Conservation (phyloP, 495 filamentous ascomycete species). For the Parathielavia appendiculata region DNA sequence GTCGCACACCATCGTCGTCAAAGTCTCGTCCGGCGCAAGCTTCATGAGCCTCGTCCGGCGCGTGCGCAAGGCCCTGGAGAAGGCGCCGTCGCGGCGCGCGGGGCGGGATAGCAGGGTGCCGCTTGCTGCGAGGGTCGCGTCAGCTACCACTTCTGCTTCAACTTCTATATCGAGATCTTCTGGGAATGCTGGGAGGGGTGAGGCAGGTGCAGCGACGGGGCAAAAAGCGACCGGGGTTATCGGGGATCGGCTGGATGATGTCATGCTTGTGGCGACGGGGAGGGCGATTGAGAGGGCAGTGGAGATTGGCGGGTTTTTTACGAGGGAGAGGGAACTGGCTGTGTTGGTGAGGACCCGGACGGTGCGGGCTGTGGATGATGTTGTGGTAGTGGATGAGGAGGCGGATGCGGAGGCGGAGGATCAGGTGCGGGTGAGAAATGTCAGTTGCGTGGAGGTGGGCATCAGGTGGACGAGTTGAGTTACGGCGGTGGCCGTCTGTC, state of each 20-base stretch:
- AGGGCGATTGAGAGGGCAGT: constrained; percentile 71
- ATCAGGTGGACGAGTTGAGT: constrained; percentile 20
- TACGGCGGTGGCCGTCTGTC: neutral
- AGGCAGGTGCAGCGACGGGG: neutral
- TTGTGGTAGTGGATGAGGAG: constrained; percentile 44
- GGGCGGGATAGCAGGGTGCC: constrained; percentile 31
- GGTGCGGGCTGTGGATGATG: constrained; percentile 66
- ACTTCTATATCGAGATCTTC: too few species aligned
- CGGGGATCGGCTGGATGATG: constrained; percentile 41
- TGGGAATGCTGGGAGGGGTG: too few species aligned
- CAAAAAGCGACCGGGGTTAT: neutral
- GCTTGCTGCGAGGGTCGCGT: constrained; percentile 39
- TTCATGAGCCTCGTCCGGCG: constrained; percentile 82
- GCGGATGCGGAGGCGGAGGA: constrained; percentile 51
- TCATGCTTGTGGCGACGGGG: constrained; percentile 73
- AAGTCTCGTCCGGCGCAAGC: constrained; percentile 67
- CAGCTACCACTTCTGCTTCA: constrained; percentile 31
- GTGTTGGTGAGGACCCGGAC: constrained; percentile 60
- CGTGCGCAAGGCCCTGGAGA: constrained; percentile 65
- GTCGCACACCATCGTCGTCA: constrained; percentile 54
- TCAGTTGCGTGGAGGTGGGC: constrained; percentile 32
- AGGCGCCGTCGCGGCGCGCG: constrained; percentile 50
- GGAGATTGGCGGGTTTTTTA: constrained; percentile 58
- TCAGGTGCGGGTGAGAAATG: constrained; percentile 55
- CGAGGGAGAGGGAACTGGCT: constrained; percentile 50